Base-by-base conservation (phyloP, 1,284 basidiomycete species). In the Microbotryomycetes sp. region DNA sequence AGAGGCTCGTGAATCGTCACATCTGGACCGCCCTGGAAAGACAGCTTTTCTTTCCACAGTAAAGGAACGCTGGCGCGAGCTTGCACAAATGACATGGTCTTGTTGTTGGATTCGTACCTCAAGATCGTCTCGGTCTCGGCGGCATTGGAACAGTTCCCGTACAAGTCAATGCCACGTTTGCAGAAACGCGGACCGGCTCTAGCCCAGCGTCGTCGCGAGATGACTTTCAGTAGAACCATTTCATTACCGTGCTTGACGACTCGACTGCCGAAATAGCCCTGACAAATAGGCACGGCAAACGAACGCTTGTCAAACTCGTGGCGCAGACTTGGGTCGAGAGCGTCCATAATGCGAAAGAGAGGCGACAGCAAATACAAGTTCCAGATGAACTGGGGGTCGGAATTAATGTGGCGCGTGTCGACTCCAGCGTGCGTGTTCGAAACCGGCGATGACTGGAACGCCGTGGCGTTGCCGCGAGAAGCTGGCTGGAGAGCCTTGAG, bases 181-280 rank as follows among this genome's bases (percentile, higher is more conserved):
- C 94, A 91, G 79, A 97, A 97, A 26, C 94, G 84, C 18, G 96
- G 97, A 1, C 94, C 94, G n/a, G 94, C 93, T 64, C 93, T 82
- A 75, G 91, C 93, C 85, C 89, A 93, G 46, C 91, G 88, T 6
- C 97, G 80, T 24, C 94, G 82, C 13, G 88, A 91, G 57, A 96
- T 87, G 58, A 97, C 76, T 1, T 85, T 83, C 13, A 94, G 75
- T 2, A 85, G 85, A 11, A 83, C 85, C 61, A 85, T 76, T 30
- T 53, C 59, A 41, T 41, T 18, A 41, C 35, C 35, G 18, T 18
- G 9, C 50, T 80, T 73, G 83, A 82, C 77, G 86, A 83, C 0
- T 81, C 84, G 71, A 80, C 86, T 50, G 83, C 90, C 61, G 85
- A 88, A 75, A 85, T 65, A 96, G 11, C 94, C 94, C 80, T 97